phyloP scores from a whole-genome alignment of 2,329 filamentous ascomycete genomes.

The Macrophomina phaseolina region DNA sequence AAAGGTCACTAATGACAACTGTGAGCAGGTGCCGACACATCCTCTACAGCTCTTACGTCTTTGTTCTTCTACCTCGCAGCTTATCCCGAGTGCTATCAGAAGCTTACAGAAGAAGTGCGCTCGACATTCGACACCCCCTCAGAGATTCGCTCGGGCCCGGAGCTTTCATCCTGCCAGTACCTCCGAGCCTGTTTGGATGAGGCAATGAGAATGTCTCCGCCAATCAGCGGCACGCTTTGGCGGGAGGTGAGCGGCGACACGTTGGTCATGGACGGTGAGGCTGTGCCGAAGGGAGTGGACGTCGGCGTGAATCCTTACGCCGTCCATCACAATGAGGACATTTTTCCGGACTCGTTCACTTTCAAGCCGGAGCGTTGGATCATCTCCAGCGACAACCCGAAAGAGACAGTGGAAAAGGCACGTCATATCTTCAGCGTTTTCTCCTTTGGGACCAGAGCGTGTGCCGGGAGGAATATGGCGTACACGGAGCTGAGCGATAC shows the following conservation, averaged over 20 bases:
- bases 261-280: slow-evolving; percentile 34
- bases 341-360: slow-evolving; percentile 45
- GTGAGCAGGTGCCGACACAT: slow-evolving; percentile 52
- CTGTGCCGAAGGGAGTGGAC: slow-evolving; percentile 43
- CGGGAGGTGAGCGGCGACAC: slow-evolving; percentile 45
- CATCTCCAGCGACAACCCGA: background rate
- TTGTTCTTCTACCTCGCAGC: slow-evolving; percentile 53
- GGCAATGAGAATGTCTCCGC: slow-evolving; percentile 48
- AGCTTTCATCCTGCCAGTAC: slow-evolving; percentile 41
- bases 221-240: slow-evolving; percentile 46
- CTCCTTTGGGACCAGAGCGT: slow-evolving; percentile 71
- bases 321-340: slow-evolving; percentile 46
- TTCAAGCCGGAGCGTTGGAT: slow-evolving; percentile 37
- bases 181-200: slow-evolving; percentile 49
- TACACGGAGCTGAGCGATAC: slow-evolving; percentile 62
- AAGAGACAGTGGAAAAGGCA: background rate
- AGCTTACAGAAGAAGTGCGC: slow-evolving; percentile 43
- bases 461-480: slow-evolving; percentile 73
- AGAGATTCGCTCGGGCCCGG: slow-evolving; percentile 45
- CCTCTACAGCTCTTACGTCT: slow-evolving; percentile 49
- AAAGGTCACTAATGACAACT: too few relatives aligned
- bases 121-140: slow-evolving; percentile 43
- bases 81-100: slow-evolving; percentile 43
- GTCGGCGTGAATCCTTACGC: slow-evolving; percentile 47
- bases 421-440: slow-evolving; percentile 69